Base-by-base conservation (phyloP, 177 flowering plant genomes). In the Vitis hybrid region DNA sequence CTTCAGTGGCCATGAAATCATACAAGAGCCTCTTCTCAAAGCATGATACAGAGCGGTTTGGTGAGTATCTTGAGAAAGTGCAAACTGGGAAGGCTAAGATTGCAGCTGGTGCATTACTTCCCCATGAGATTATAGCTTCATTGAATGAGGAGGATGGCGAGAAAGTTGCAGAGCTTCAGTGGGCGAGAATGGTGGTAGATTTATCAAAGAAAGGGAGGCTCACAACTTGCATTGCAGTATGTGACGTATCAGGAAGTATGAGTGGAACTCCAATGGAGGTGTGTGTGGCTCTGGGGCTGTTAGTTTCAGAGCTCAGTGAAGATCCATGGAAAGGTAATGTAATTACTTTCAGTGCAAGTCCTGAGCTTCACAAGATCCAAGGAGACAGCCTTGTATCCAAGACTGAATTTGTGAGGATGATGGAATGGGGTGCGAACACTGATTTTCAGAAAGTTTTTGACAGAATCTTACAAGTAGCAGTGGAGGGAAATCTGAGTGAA, bases 121-220 rank as follows among this genome's bases (percentile, higher is more conserved):
- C 85, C 3, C 82, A 82, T 34, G 77, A 82, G 73, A 82, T 82
- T 12, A 74, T 82, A 13, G 56, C 10, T 3, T 64, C 70, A 10
- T 21, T 82, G 60, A 12, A 50, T 1, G 75, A 79, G 8, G 67
- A 10, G 12, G 82, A 76, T 30, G 79, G 75, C 4, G 80, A 71
- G 23, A n/a, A 70, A 63, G 87, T 84, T 10, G 82, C 85, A 2
- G 84, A 82, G 82, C 83, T 82, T 55, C 87, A 84, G 30, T 82
- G 87, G 85, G 65, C 10, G 74, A 76, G 82, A 57, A 79, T 79
- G 85, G 77, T 79, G 65, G 79, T 77, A 2, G 82, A 79, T 18
- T 8, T 75, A 15, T 14, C 52, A 2, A 68, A 75, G 75, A 61
- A 75, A 21, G 76, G 85, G 68, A 79, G 75, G 64, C 55, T 82